Base-by-base conservation (phyloP, 2,329 filamentous ascomycete species). In the Didymella lethalis region DNA sequence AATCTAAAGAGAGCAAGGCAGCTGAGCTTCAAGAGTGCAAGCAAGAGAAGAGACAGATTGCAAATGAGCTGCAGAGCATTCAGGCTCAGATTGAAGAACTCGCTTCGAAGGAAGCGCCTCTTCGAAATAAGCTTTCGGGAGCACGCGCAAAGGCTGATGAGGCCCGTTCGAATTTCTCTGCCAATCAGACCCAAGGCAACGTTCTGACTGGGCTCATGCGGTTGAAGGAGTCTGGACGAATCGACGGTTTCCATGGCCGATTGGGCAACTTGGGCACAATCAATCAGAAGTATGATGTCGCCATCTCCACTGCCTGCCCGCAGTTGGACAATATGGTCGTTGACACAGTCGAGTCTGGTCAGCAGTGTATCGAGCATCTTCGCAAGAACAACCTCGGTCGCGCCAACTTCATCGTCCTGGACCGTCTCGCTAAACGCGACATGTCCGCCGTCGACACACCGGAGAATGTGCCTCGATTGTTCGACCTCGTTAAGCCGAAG, bases 351-450 rank as follows among this genome's bases (percentile, higher is more conserved):
- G 95, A 98, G 70, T 91, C 93, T 58, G 95, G 93, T 64, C 95
- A 99, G 77, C 93, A 98, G 75, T 99, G 96, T 77, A 98, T 99
- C 64, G 95, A 98, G 73, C 95, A 99, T 72, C 84, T 99, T 12
- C 88, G 95, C 55, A 99, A 98, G 83, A 99, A 97, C 70, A 97
- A 97, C 67, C 88, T 99, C 3, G 95, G 95, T 12, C 88, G 96
- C 69, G 95, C 93, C 59, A 97, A 97, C 80, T 98, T 99, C 76
- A 98, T 99, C 70, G 91, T 95, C 66, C 84, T 99, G 16, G 92
- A 99, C 77, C 93, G 94, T 73, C 82, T 98, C 48, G 87, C 92
- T 25, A 83, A 85, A 31, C 87, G 92, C 51, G 91, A 97, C 70
- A 81, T 98, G 68, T 88, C 88, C 1, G 81, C 86, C 0, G 93